These are phyloP conservation scores for Alternaria sp. DNA, from an alignment of 2,329 filamentous ascomycete genomes.

Conservation along the genomic window DNA sequence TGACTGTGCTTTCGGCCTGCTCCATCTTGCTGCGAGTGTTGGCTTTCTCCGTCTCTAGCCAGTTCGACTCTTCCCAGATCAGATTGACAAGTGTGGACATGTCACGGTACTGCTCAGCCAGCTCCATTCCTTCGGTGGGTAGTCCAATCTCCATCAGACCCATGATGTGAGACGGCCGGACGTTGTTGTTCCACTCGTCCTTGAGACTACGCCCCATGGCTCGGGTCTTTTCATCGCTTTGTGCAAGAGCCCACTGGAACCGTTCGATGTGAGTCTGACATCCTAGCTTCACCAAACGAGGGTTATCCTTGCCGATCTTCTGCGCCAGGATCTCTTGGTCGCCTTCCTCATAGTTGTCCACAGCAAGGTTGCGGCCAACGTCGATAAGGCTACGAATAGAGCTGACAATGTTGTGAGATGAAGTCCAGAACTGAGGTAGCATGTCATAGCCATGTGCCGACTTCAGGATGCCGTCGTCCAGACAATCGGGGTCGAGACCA, in stretches of 20 bases:
- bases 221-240: constrained; percentile 59
- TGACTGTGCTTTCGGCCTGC: constrained; percentile 45
- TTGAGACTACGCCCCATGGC: constrained; percentile 61
- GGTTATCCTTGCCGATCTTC: constrained; percentile 58
- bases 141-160: constrained; percentile 60
- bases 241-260: constrained; percentile 65
- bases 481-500: constrained; percentile 72
- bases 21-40: constrained; percentile 47
- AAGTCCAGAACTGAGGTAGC: constrained; percentile 88
- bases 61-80: constrained; percentile 57
- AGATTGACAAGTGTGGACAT: constrained; percentile 69
- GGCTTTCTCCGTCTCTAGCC: constrained; percentile 46
- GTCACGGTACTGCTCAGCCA: constrained; percentile 71
- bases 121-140: constrained; percentile 64
- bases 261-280: constrained; percentile 69
- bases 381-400: constrained; percentile 51
- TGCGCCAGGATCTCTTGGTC: constrained; percentile 49
- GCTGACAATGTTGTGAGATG: constrained; percentile 61
- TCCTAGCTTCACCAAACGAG: constrained; percentile 64
- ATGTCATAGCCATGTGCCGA: constrained; percentile 67
- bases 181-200: constrained; percentile 50
- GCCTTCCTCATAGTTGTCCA: constrained; percentile 51
- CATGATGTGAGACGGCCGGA: constrained; percentile 55
- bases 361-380: constrained; percentile 53
- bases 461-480: constrained; percentile 59